A percentile compares a stretch with the other conserved stretches of the same genome.
phyloP scores from a whole-genome alignment of 345 rosid genomes.

The Psidium guajava region DNA sequence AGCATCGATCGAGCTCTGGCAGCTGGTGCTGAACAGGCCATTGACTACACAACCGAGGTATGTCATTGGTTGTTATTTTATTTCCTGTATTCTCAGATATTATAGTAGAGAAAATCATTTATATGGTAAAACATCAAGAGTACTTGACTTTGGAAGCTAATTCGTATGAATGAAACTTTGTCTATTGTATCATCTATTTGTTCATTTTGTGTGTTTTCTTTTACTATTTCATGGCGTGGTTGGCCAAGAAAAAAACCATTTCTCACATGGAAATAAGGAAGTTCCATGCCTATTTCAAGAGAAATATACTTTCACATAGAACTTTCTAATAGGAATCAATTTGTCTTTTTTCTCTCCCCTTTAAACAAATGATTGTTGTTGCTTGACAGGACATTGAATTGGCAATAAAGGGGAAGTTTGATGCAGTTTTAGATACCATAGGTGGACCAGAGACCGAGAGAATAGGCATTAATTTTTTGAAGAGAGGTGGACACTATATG shows the following conservation, averaged over 20 bases:
- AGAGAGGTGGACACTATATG: conserved; percentile 87
- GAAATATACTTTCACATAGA: background rate
- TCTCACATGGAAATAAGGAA: background rate
- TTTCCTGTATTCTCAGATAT: background rate
- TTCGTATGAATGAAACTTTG: background rate
- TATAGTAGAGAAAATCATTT: background rate
- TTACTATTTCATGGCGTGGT: background rate
- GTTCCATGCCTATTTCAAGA: background rate
- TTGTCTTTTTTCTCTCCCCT: background rate
- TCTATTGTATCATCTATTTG: background rate
- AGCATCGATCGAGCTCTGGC: conserved; percentile 43
- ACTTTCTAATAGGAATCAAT: background rate
- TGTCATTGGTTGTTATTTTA: background rate
- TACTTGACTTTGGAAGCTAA: background rate
- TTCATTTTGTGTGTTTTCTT: background rate
- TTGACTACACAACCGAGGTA: conserved; percentile 85
- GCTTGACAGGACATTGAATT: conserved; percentile 59
- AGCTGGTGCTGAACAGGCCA: conserved; percentile 86
- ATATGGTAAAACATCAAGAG: background rate
- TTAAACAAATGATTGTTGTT: background rate
- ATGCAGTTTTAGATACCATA: conserved; percentile 91
- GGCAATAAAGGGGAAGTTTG: conserved; percentile 77
- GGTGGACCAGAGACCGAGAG: conserved; percentile 87
- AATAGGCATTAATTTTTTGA: conserved; percentile 59
- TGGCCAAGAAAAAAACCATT: background rate